Conservation (phyloP, 1,284 basidiomycete genomes). For the Trametes polyzona region DNA sequence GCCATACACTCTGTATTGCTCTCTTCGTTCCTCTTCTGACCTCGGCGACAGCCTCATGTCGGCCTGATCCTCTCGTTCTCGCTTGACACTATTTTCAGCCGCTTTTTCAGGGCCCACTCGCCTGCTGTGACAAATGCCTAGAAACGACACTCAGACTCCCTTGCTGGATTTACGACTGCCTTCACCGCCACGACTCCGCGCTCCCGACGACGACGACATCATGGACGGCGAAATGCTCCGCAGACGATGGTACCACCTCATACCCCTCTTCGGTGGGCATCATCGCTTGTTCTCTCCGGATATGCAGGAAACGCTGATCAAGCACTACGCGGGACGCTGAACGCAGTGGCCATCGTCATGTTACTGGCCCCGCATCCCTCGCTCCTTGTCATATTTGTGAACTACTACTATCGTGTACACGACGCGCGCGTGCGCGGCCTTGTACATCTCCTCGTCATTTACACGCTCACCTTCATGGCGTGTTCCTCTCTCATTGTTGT, state of each 20-base stretch:
- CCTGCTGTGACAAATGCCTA: constrained; percentile 7
- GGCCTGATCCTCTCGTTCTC: not conserved
- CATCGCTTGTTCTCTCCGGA: not conserved
- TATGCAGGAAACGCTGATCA: not conserved
- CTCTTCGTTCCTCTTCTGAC: not conserved
- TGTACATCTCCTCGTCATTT: constrained; percentile 58
- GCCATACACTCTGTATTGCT: not conserved
- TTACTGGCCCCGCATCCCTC: constrained; percentile 76
- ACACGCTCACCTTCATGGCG: constrained; percentile 66
- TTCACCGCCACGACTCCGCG: constrained; percentile 19
- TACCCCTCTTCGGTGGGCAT: constrained; percentile 57
- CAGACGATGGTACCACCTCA: constrained; percentile 60
- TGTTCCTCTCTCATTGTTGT: constrained; percentile 75
- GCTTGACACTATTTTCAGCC: not conserved
- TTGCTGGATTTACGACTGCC: constrained; percentile 22
- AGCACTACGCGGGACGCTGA: not conserved
- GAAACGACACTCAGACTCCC: constrained; percentile 13
- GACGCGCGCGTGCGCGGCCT: constrained; percentile 50
- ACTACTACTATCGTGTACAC: constrained; percentile 63
- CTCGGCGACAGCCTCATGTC: not conserved
- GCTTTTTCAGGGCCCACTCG: not conserved
- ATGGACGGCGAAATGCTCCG: constrained; percentile 46
- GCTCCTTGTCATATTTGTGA: constrained; percentile 63
- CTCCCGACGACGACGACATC: constrained; percentile 32
- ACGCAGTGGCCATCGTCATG: constrained; percentile 56